These are phyloP conservation scores for Pouteria campechiana DNA, from an alignment of 179 eudicot species.

Conservation along the genomic window DNA sequence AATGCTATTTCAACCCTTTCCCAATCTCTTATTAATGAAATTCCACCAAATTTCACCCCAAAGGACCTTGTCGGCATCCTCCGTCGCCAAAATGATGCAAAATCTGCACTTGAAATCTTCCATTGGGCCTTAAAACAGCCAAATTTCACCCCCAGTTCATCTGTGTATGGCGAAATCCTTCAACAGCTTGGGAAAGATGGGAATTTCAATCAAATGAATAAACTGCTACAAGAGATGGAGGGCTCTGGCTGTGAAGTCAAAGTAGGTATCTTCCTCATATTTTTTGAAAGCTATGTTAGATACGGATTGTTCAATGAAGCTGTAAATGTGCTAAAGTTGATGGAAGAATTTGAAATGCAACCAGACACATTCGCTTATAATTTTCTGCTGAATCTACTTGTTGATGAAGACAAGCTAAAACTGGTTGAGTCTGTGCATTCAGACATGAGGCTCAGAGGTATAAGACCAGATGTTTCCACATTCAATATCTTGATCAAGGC, in stretches of 20 bases:
- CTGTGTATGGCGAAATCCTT: constrained; percentile 59
- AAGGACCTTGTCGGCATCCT: constrained; percentile 56
- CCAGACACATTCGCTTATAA: constrained; percentile 54
- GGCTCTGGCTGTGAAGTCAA: constrained; percentile 19
- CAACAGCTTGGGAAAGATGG: constrained; percentile 59
- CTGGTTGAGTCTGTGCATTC: constrained; percentile 71
- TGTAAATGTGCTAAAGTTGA: constrained; percentile 54
- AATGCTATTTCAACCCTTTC: constrained; percentile 15
- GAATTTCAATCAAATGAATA: constrained; percentile 53
- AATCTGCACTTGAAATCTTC: constrained; percentile 50
- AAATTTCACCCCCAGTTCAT: constrained; percentile 51
- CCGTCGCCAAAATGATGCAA: constrained; percentile 45
- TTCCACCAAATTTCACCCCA: constrained; percentile 51
- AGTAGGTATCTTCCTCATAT: constrained; percentile 65
- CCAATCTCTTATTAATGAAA: constrained; percentile 6
- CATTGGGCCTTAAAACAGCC: constrained; percentile 84
- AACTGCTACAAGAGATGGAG: constrained; percentile 60
- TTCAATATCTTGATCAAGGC: constrained; percentile 81
- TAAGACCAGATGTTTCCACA: constrained; percentile 65
- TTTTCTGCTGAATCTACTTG: constrained; percentile 73
- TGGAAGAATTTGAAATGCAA: constrained; percentile 56
- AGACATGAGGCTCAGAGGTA: constrained; percentile 44
- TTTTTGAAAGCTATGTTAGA: constrained; percentile 57
- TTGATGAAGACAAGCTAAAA: constrained; percentile 70
- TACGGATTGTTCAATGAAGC: constrained; percentile 60